Conservation (phyloP, 1,284 basidiomycete genomes). For the Microbotryum violaceum region DNA sequence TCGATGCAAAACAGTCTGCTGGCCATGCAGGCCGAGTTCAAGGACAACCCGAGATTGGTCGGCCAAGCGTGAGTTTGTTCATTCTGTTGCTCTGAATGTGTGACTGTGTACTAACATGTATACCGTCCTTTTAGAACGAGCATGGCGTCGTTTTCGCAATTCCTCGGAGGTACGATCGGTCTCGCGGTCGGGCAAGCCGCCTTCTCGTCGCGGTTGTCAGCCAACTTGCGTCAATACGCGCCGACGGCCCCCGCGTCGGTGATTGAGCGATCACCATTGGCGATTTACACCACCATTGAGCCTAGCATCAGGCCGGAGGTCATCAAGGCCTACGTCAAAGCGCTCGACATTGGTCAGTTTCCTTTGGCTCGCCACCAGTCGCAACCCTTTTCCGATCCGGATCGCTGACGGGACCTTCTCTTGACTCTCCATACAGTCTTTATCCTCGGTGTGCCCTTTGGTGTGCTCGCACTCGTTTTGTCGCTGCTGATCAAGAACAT, state of each 20-base stretch:
- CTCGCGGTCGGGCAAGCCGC: constrained; percentile 24
- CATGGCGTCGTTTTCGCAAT: constrained; percentile 16
- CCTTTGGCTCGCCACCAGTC: background rate
- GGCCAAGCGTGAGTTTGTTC: constrained; percentile 10
- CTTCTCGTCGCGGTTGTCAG: constrained; percentile 16
- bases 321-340: constrained; percentile 23
- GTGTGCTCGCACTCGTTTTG: background rate
- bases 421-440: background rate
- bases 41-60: constrained; percentile 9
- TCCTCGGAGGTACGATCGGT: constrained; percentile 11
- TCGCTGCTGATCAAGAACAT: constrained; percentile 26
- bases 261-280: constrained; percentile 19
- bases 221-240: constrained; percentile 25
- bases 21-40: constrained; percentile 31
- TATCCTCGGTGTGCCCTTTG: constrained; percentile 18
- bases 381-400: too few relatives aligned
- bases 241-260: constrained; percentile 11
- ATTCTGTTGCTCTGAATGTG: too few relatives aligned
- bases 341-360: constrained; percentile 5
- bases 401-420: background rate
- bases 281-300: constrained; percentile 14
- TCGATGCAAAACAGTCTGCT: constrained; percentile 24
- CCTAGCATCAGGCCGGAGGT: background rate
- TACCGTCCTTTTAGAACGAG: background rate
- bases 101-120: too few relatives aligned